Evolutionary conservation across 1,139 yeast genomes (phyloP).

Genomic region (Waltiozyma sp.): DNA sequence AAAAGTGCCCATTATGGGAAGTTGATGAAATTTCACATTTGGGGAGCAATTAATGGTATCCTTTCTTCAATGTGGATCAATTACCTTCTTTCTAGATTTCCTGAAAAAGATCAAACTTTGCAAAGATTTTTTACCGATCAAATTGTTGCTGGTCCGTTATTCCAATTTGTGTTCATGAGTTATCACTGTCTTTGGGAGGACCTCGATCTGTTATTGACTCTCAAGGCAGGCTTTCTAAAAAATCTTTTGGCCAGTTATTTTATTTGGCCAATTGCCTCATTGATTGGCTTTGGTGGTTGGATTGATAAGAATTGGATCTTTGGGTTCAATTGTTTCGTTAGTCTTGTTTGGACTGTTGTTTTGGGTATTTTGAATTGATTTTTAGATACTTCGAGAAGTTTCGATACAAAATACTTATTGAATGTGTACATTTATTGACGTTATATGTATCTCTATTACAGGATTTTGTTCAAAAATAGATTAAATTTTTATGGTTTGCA

Average conservation of each 20-base stretch:
- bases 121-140: constrained; percentile 42
- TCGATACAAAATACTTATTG: not conserved
- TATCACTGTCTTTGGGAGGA: constrained; percentile 48
- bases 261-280: constrained; percentile 50
- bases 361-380: constrained; percentile 25
- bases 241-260: constrained; percentile 43
- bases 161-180: constrained; percentile 40
- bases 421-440: not conserved
- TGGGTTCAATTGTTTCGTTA: constrained; percentile 48
- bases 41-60: constrained; percentile 55
- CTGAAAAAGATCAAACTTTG: constrained; percentile 18
- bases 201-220: constrained; percentile 13
- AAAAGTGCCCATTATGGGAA: constrained; percentile 30
- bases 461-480: not conserved
- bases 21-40: constrained; percentile 38
- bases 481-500: not conserved
- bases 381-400: not conserved
- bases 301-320: constrained; percentile 39
- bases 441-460: not conserved
- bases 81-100: constrained; percentile 29
- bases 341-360: constrained; percentile 44
- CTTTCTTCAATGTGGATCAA: constrained; percentile 50
- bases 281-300: constrained; percentile 33
- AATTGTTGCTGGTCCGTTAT: constrained; percentile 40
- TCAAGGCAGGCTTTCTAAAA: constrained; percentile 26